Base-by-base conservation (phyloP, 805 yeast species). In the Yarrowia porcina region DNA sequence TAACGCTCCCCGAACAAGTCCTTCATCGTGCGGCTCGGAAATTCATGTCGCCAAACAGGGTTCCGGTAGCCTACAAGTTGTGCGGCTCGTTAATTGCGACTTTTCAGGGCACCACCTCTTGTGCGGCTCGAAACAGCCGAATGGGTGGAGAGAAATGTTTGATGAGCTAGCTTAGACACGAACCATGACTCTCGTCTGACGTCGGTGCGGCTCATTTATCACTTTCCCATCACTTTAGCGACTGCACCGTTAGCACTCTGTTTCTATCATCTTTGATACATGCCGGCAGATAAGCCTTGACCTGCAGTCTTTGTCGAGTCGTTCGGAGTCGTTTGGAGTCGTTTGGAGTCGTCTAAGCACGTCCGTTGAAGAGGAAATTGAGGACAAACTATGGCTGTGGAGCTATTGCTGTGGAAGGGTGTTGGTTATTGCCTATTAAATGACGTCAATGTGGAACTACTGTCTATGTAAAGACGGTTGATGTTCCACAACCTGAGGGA, bases 91-190 rank as follows among this genome's bases (percentile, higher is more conserved):
- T 30, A 45, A 45, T 30, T 30, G 17, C 18, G 35, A 18, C 36
- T 45, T 45, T 45, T 45, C 52, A 28, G 36, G 52, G 52, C 52
- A 45, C 52, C 52, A 45, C 36, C 35, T 36, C 36, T 36, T 25
- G 44, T 52, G 59, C 59, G 59, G 59, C 59, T 33, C 59, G 59
- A 8, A 36, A 52, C 35, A n/a, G 13, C n/a, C n/a, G n/a, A n/a
- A n/a, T n/a, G n/a, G n/a, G n/a, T n/a, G n/a, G n/a, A n/a, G n/a
- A n/a, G n/a, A n/a, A n/a, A n/a, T n/a, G n/a, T n/a, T n/a, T n/a
- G n/a, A n/a, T n/a, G n/a, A n/a, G n/a, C n/a, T n/a, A n/a, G n/a
- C n/a, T n/a, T n/a, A n/a, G n/a, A n/a, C n/a, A n/a, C n/a, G n/a
- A n/a, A n/a, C n/a, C n/a, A n/a, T n/a, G n/a, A n/a, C n/a, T n/a